Percentiles rank a stretch among this genome's conserved stretches.
Conservation (phyloP, 2,329 filamentous ascomycete genomes). For the Fonsecaea erecta region DNA sequence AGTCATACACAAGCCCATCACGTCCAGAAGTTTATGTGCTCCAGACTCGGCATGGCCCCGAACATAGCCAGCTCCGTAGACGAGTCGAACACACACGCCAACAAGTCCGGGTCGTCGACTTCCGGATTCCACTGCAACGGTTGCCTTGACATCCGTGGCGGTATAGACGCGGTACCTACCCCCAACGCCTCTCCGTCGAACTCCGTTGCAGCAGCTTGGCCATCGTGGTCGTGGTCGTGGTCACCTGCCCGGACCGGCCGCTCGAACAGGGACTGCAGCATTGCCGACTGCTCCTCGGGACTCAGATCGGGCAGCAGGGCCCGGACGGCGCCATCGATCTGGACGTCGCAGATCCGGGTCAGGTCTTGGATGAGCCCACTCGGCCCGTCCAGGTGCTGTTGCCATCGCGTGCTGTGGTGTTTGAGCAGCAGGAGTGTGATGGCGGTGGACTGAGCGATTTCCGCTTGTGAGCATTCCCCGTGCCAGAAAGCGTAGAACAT, state of each 20-base stretch:
- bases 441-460: neutral
- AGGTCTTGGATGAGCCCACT: neutral
- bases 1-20: neutral
- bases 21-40: neutral
- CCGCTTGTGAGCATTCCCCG: slow-evolving; percentile 16
- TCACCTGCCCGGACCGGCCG: neutral
- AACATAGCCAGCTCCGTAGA: neutral
- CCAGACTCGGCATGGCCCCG: neutral
- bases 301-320: neutral
- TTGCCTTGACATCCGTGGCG: neutral
- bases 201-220: neutral
- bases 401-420: neutral
- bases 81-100: neutral
- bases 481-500: slow-evolving; percentile 8
- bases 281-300: neutral
- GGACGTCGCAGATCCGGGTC: neutral
- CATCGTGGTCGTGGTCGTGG: neutral
- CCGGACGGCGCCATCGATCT: neutral
- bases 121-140: neutral
- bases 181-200: neutral
- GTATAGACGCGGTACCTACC: neutral
- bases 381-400: neutral
- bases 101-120: neutral
- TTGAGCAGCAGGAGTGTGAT: neutral
- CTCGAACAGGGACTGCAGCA: neutral